phyloP scores from a whole-genome alignment of 371 early-diverging fungal genomes.

The Mortierella sp. region DNA sequence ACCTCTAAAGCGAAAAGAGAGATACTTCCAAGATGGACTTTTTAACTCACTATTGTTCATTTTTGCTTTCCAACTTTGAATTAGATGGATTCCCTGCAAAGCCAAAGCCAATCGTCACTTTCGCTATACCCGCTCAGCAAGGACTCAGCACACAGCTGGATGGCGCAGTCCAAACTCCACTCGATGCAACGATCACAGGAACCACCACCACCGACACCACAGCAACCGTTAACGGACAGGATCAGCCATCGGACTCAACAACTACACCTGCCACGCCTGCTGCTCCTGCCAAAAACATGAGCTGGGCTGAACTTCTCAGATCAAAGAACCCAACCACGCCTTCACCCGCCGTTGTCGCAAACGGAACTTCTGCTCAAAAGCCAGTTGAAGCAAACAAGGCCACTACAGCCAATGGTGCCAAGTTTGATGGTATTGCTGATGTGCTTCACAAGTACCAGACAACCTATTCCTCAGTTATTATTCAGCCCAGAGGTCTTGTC shows the following conservation, averaged over 20 bases:
- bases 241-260: constrained; percentile 15
- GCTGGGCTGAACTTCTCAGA: constrained; percentile 76
- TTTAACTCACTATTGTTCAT: background rate
- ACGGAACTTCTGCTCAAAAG: constrained; percentile 33
- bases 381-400: constrained; percentile 28
- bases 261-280: constrained; percentile 36
- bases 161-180: constrained; percentile 27
- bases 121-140: constrained; percentile 19
- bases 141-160: constrained; percentile 20
- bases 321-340: constrained; percentile 47
- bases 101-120: background rate
- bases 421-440: constrained; percentile 70
- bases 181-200: constrained; percentile 8
- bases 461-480: constrained; percentile 64
- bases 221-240: constrained; percentile 5
- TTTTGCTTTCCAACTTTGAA: background rate
- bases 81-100: constrained; percentile 41
- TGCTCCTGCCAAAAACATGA: constrained; percentile 63
- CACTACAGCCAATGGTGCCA: constrained; percentile 48
- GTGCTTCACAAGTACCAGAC: constrained; percentile 71
- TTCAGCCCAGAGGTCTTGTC: constrained; percentile 93
- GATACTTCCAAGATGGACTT: background rate
- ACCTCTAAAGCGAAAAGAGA: background rate
- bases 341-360: constrained; percentile 16
- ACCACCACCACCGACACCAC: constrained; percentile 5